Conservation (phyloP, 2,329 filamentous ascomycete species). For the Sporothrix globosa region DNA sequence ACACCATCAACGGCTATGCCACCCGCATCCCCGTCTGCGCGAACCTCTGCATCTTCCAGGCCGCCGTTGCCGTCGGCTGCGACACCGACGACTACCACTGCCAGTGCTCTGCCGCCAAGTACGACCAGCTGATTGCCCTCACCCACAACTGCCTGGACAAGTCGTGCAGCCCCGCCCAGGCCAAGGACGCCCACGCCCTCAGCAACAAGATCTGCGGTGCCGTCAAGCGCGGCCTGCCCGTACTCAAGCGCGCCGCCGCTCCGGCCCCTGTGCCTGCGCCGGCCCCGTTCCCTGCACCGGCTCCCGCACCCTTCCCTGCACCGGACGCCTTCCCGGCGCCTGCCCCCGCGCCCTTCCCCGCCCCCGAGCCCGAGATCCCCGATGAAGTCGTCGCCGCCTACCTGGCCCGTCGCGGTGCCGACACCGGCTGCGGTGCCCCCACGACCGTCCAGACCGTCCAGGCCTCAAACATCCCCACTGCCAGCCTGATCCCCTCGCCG, state of each 20-base stretch:
- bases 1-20: conserved; percentile 49
- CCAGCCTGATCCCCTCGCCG: background rate
- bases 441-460: background rate
- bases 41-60: conserved; percentile 34
- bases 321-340: background rate
- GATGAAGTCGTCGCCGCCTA: conserved; percentile 5
- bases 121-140: conserved; percentile 29
- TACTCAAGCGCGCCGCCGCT: background rate
- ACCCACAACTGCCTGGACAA: conserved; percentile 34
- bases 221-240: conserved; percentile 21
- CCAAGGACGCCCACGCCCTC: conserved; percentile 16
- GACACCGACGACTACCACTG: conserved; percentile 34
- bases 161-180: conserved; percentile 29
- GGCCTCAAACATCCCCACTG: conserved; percentile 19
- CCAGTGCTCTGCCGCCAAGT: conserved; percentile 32
- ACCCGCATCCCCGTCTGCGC: conserved; percentile 40
- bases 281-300: background rate
- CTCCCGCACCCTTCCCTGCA: background rate
- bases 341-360: background rate
- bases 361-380: background rate
- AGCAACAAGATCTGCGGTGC: conserved; percentile 28
- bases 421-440: conserved; percentile 19
- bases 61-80: conserved; percentile 34
- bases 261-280: background rate
- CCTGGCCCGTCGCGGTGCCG: conserved; percentile 19